Evolutionary conservation across 768 basidiomycete genomes (phyloP).

Genomic region (Boletus sensibilis): DNA sequence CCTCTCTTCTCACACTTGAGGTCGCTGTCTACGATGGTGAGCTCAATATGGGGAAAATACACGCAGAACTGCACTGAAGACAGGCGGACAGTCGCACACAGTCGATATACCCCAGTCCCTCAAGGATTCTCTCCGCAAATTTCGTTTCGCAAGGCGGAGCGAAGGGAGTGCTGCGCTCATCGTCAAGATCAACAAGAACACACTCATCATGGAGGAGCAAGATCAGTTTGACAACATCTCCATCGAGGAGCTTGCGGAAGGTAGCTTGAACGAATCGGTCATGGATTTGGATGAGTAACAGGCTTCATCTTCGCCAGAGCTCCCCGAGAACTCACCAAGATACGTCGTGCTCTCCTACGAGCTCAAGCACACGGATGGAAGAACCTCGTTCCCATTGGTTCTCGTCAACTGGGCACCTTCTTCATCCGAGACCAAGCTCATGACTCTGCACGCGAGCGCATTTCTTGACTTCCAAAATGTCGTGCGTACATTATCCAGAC

Average conservation of each 20-base stretch:
- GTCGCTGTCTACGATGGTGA: slow-evolving; percentile 22
- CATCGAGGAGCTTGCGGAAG: slow-evolving; percentile 86
- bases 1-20: background rate
- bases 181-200: slow-evolving; percentile 87
- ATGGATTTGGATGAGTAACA: background rate
- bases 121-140: slow-evolving; percentile 80
- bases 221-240: slow-evolving; percentile 75
- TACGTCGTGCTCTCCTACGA: slow-evolving; percentile 86
- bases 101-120: slow-evolving; percentile 84
- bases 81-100: slow-evolving; percentile 40
- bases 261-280: slow-evolving; percentile 37
- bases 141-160: slow-evolving; percentile 67
- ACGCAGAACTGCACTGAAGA: background rate
- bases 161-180: slow-evolving; percentile 74
- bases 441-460: slow-evolving; percentile 83
- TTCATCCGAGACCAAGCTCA: slow-evolving; percentile 69
- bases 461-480: slow-evolving; percentile 75
- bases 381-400: slow-evolving; percentile 81
- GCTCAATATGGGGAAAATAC: background rate
- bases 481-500: slow-evolving; percentile 42
- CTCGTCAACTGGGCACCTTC: slow-evolving; percentile 87
- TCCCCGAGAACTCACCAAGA: slow-evolving; percentile 85
- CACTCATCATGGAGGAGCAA: slow-evolving; percentile 79
- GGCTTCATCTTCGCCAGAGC: slow-evolving; percentile 46
- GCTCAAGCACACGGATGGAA: slow-evolving; percentile 74